Conservation (phyloP, 768 basidiomycete genomes). For the Lactarius hatsudake region DNA sequence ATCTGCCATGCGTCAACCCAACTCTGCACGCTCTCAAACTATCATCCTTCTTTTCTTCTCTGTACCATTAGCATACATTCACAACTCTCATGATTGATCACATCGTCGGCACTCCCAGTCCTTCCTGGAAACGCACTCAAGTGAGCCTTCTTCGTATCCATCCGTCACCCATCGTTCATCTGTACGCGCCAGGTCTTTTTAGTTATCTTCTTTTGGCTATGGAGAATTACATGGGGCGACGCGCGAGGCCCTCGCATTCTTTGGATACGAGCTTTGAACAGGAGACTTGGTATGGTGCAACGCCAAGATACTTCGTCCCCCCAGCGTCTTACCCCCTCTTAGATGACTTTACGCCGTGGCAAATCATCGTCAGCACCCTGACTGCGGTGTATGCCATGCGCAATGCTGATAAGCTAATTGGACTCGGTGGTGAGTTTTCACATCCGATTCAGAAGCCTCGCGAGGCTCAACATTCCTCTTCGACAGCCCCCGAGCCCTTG, state of each 20-base stretch:
- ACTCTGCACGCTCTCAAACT: background rate
- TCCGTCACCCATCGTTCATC: slow-evolving; percentile 7
- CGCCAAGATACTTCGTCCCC: background rate
- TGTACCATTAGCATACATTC: slow-evolving; percentile 19
- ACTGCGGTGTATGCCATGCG: slow-evolving; percentile 80
- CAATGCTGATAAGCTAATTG: slow-evolving; percentile 83
- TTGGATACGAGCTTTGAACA: slow-evolving; percentile 60
- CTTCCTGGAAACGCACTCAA: slow-evolving; percentile 87
- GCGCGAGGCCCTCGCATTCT: slow-evolving; percentile 63
- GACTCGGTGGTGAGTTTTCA: slow-evolving; percentile 63
- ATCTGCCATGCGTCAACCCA: background rate
- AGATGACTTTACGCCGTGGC: slow-evolving; percentile 94
- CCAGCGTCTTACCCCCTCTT: slow-evolving; percentile 3
- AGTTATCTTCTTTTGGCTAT: slow-evolving; percentile 89
- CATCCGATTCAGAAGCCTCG: background rate
- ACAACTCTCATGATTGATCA: slow-evolving; percentile 81
- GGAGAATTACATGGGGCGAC: slow-evolving; percentile 67
- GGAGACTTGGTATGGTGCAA: slow-evolving; percentile 51
- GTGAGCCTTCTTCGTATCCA: slow-evolving; percentile 37
- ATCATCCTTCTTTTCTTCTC: slow-evolving; percentile 14
- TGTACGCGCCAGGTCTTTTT: slow-evolving; percentile 66
- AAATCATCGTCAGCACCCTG: slow-evolving; percentile 82
- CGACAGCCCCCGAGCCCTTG: slow-evolving; percentile 85
- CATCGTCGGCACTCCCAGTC: slow-evolving; percentile 79
- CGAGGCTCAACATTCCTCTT: slow-evolving; percentile 17